Base-by-base conservation (phyloP, 2,329 filamentous ascomycete species). In the Paradendryphiella salina region DNA sequence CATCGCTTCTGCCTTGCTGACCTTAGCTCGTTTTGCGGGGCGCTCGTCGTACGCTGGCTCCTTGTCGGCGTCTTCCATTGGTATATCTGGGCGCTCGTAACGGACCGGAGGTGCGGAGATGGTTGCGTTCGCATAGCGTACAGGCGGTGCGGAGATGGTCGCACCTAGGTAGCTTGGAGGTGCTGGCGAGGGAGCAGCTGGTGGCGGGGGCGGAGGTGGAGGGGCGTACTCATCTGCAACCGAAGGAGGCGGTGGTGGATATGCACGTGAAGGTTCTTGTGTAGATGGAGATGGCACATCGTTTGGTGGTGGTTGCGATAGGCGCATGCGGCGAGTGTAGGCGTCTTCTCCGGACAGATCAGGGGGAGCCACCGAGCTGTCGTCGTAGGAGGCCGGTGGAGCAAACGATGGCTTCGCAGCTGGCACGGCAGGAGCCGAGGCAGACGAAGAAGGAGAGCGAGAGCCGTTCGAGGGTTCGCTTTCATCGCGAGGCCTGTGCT, bases 21-120 rank as follows among this genome's bases (percentile, higher is more conserved):
- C 57, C 56, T 68, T 67, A 8, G 56, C 52, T 2, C 65, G 57
- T 35, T 73, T 76, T 29, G 56, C 80, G 55, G 36, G 76, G 68
- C 76, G 74, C 59, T 81, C 78, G 6, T 65, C 59, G 36, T 46
- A 46, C 9, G 39, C 47, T 21, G 51, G 48, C 21, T 59, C 55
- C 18, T 57, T 46, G 18, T 57, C 40, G 17, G 15, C 44, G 15
- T 61, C 56, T 11, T 45, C 32, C 39, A 54, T 59, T 10, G 52
- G 51, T 3, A 57, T 26, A 29, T 59, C 56, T 13, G 57, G 57
- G 31, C 48, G 61, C 40, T 63, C 79, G 71, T 95, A 96, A 60
- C 86, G 86, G 8, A 96, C 84, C 3, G 91, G 90, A 1, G 88
- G 86, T 38, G 87, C 83, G 33, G 89, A 89, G 69, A 96, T 93